Evolutionary conservation across 768 basidiomycete genomes (phyloP), one percentile per base, ranked within the genome.

Genomic region (Rhizopogon vesiculosus): DNA sequence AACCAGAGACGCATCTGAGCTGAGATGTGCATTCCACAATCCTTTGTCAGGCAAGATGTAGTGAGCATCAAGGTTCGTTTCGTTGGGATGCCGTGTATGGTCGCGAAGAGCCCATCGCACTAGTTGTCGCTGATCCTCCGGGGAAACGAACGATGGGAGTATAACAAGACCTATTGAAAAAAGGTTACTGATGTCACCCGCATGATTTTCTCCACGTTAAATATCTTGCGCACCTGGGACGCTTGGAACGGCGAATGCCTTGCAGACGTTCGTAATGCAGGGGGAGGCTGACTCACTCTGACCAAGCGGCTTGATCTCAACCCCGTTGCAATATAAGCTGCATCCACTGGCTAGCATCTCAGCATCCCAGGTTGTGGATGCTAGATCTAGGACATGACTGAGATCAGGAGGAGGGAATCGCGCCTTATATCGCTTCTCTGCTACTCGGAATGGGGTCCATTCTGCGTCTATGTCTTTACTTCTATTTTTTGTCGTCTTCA

Each of bases 61-160:
- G 68, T 98, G 96, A 0, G 84, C 81, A 54, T 95, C 89, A 19
- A 98, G 84, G 61, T 93, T 96, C 0, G 92, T 95, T 54, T 89
- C 86, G 66, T 97, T 97, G 0, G 93, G 91, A 39, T 77, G 70
- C 3, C 78, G 77, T 1, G 94, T 88, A 61, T 95, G 92, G 18
- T 87, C 79, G 9, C 76, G 65, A 7, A 99, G 81, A 22, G 90
- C 82, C 82, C 91, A 89, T 53, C 71, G 72, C 25, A 91, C 77
- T 5, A 98, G 79, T 1, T 77, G 67, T 22, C 84, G 79, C 65
- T 98, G 96, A 39, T 83, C 76, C 16, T 72, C 64, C 0, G 72
- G 72, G 2, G 84, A 74, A 16, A 97, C 64, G 63, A 87, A 93
- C 0, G 78, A 76, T 10, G 96, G 94, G 5, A 99, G 70, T 19